Evolutionary conservation across 2,329 filamentous ascomycete species (phyloP), one percentile per base, ranked within the genome.

Genomic region (Thielaviopsis cerberus): DNA sequence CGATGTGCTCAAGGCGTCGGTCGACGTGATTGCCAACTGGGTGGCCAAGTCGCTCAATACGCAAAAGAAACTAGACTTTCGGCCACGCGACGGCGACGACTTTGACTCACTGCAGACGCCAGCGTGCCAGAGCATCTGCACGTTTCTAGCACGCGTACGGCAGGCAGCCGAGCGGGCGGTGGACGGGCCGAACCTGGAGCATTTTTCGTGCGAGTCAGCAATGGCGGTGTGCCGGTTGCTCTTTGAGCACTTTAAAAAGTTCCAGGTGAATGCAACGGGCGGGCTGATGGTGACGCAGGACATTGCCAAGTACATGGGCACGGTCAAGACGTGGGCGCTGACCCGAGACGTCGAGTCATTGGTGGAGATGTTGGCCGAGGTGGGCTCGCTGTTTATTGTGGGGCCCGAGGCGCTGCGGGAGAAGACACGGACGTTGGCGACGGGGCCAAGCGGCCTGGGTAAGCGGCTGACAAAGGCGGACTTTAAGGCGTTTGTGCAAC

Each of bases 241-340:
- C 4, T 82, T 98, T 62, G 87, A 92, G 62, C 92, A 98, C 71
- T 88, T 97, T 72, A 92, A 94, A 66, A 89, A 88, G 66, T 98
- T 94, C 72, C 82, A 85, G 61, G 88, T 98, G 63, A 95, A 89
- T 64, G 88, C 90, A 48, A 90, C 91, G 0, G 92, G 92, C 61
- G 92, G 89, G 1, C 79, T 98, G 53, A 92, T 96, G 80, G 88
- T 97, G 25, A 91, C 86, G 37, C 94, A 97, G 72, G 92, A 98
- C 68, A 90, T 97, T 69, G 88, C 88, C 37, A 89, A 88, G 67
- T 98, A 98, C 69, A 86, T 87, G 8, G 85, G 90, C 61, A 81
- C 94, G 11, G 76, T 98, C 63, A 82, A 87, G 62, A 82, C 82
- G 34, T 97, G 89, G 88, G 80, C 85, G 26, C 74, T 90, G 48